Percentiles rank a stretch among this genome's conserved stretches.
phyloP scores from a whole-genome alignment of 2,329 filamentous ascomycete species.

The Hypoxylon sp. region DNA sequence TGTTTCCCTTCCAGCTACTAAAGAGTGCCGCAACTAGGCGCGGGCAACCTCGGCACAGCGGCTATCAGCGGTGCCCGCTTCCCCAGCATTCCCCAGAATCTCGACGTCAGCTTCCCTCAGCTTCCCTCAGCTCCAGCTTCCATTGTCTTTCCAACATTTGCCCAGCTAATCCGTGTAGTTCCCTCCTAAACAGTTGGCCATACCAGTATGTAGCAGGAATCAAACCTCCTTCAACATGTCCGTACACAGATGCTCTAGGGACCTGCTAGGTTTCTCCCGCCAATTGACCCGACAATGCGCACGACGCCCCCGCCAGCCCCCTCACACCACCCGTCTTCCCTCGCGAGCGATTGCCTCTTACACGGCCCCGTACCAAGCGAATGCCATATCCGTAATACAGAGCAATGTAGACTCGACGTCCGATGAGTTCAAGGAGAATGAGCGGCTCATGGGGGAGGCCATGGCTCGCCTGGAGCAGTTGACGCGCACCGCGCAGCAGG shows the following conservation, averaged over 20 bases:
- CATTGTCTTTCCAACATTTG: constrained; percentile 33
- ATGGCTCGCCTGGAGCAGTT: constrained; percentile 76
- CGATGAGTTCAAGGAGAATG: constrained; percentile 84
- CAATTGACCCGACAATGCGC: constrained; percentile 56
- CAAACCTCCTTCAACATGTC: constrained; percentile 57
- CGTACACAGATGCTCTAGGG: constrained; percentile 60
- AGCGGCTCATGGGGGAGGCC: constrained; percentile 79
- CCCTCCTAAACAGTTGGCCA: constrained; percentile 16
- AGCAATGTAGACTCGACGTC: constrained; percentile 82
- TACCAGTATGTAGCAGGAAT: constrained; percentile 32
- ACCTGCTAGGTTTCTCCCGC: constrained; percentile 59
- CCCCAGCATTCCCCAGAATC: constrained; percentile 16
- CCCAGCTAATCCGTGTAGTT: constrained; percentile 32
- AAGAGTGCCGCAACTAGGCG: constrained; percentile 12
- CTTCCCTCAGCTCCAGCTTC: constrained; percentile 23
- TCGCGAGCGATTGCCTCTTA: constrained; percentile 74
- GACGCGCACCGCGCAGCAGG: constrained; percentile 77
- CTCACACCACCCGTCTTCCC: constrained; percentile 34
- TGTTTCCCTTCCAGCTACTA: constrained; percentile 12
- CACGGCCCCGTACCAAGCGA: constrained; percentile 83
- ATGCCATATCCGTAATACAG: constrained; percentile 83
- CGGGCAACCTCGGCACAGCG: constrained; percentile 42
- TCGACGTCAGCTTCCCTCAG: constrained; percentile 44
- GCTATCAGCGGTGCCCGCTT: constrained; percentile 31
- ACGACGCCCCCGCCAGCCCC: constrained; percentile 50